These are phyloP conservation scores for Oenanthe javanica DNA, from an alignment of 140 eudicot species.

Conservation along the genomic window DNA sequence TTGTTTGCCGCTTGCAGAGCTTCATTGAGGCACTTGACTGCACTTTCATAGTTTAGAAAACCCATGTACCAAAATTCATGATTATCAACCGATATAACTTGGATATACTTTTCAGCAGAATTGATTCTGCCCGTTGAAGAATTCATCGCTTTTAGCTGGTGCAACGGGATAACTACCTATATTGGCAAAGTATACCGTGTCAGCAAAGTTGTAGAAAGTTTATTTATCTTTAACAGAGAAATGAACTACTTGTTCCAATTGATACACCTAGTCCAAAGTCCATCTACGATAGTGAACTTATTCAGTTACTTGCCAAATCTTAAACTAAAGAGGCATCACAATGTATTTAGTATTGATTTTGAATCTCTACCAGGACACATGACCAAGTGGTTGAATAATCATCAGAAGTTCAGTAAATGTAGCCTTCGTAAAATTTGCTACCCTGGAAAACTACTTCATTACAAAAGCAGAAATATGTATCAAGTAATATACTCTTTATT, in stretches of 20 bases:
- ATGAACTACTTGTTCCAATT: not conserved
- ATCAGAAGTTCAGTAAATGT: not conserved
- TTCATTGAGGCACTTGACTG: conserved; percentile 57
- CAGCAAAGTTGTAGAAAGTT: not conserved
- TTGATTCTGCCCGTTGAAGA: conserved; percentile 67
- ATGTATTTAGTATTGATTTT: not conserved
- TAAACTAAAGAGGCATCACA: not conserved
- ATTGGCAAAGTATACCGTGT: not conserved
- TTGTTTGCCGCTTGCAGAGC: conserved; percentile 32
- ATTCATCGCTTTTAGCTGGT: conserved; percentile 70
- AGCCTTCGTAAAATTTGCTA: not conserved
- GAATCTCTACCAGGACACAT: not conserved
- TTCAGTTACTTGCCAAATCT: not conserved
- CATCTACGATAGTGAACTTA: not conserved
- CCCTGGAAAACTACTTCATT: not conserved
- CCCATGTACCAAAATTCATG: conserved; percentile 98
- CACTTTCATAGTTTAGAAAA: conserved; percentile 60
- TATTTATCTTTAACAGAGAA: not conserved
- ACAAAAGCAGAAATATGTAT: not conserved
- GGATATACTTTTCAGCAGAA: conserved; percentile 72
- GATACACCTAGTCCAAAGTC: not conserved
- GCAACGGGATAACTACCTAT: conserved; percentile 84
- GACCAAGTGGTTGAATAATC: not conserved
- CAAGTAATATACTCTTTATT: not conserved
- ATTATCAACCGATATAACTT: conserved; percentile 68